Conservation (phyloP, 2,329 filamentous ascomycete genomes). For the Fusarium tanahbumbuense region DNA sequence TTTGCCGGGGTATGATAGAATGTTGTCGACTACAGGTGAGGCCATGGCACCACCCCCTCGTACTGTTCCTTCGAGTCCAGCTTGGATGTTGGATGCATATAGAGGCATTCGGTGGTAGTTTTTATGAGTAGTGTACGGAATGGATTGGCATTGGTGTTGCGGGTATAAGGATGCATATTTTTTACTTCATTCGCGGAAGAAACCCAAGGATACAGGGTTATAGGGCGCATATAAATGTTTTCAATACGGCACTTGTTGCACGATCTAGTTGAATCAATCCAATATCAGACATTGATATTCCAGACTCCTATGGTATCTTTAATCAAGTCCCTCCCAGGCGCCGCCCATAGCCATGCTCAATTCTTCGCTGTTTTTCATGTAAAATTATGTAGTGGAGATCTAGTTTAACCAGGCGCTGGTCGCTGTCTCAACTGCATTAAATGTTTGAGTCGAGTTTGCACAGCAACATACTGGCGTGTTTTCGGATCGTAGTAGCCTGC, state of each 20-base stretch:
- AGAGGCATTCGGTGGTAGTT: conserved; percentile 3
- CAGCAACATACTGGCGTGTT: conserved; percentile 57
- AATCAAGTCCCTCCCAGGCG: conserved; percentile 44
- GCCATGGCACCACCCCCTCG: neutral
- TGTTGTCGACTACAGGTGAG: neutral
- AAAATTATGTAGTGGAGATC: neutral
- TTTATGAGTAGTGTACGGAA: conserved; percentile 20
- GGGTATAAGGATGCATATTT: conserved; percentile 6
- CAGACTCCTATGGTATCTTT: conserved; percentile 47
- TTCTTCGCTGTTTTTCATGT: conserved; percentile 1
- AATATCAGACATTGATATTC: conserved; percentile 35
- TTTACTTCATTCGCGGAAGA: conserved; percentile 10
- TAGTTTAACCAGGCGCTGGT: conserved; percentile 48
- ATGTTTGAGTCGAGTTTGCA: conserved; percentile 58
- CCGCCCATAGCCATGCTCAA: conserved; percentile 42
- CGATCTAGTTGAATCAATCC: neutral
- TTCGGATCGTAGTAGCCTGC: conserved; percentile 67
- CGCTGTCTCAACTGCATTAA: conserved; percentile 56
- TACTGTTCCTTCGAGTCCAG: neutral
- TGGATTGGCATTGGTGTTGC: conserved; percentile 25
- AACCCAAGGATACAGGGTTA: conserved; percentile 1
- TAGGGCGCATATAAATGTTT: conserved; percentile 18
- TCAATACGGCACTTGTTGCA: neutral
- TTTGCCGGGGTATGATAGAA: conserved; percentile 17
- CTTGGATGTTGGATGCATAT: neutral